phyloP scores from a whole-genome alignment of 768 basidiomycete genomes.

The Leccinum arenicola region DNA sequence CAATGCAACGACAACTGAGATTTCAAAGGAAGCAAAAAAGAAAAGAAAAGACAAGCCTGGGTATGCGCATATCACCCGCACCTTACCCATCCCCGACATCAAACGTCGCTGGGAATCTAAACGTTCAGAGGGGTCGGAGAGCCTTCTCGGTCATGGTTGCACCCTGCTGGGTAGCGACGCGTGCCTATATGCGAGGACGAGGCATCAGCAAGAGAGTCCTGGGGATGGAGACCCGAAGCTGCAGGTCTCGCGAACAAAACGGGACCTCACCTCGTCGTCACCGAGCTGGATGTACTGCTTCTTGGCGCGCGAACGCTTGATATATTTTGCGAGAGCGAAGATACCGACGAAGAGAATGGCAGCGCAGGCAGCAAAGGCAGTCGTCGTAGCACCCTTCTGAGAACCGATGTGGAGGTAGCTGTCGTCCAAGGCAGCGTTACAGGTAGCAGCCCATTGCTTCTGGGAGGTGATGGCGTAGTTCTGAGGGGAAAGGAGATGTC shows the following conservation, averaged over 20 bases:
- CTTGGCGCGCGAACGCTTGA: conserved; percentile 34
- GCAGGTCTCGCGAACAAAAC: background rate
- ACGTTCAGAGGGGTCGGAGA: conserved; percentile 23
- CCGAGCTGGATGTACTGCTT: conserved; percentile 35
- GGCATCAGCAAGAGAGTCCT: background rate
- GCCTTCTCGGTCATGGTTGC: conserved; percentile 31
- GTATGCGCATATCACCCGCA: background rate
- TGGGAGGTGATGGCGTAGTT: conserved; percentile 45
- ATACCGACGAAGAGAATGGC: conserved; percentile 35
- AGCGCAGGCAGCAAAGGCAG: conserved; percentile 33
- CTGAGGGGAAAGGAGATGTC: conserved; percentile 22
- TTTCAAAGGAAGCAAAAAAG: background rate
- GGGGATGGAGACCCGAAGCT: conserved; percentile 12
- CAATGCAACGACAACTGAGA: conserved; percentile 18
- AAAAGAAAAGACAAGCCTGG: conserved; percentile 2
- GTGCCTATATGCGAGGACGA: conserved; percentile 12
- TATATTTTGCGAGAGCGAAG: conserved; percentile 33
- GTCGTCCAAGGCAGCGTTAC: conserved; percentile 33
- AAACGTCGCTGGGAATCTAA: background rate
- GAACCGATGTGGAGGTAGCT: conserved; percentile 32
- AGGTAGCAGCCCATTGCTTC: conserved; percentile 43
- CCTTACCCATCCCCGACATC: background rate
- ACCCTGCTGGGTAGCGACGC: conserved; percentile 12
- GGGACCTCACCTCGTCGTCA: conserved; percentile 36
- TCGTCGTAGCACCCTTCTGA: conserved; percentile 30